Evolutionary conservation across 2,329 filamentous ascomycete species (phyloP), one percentile per base, ranked within the genome.

Genomic region (Didymellaceae sp.): DNA sequence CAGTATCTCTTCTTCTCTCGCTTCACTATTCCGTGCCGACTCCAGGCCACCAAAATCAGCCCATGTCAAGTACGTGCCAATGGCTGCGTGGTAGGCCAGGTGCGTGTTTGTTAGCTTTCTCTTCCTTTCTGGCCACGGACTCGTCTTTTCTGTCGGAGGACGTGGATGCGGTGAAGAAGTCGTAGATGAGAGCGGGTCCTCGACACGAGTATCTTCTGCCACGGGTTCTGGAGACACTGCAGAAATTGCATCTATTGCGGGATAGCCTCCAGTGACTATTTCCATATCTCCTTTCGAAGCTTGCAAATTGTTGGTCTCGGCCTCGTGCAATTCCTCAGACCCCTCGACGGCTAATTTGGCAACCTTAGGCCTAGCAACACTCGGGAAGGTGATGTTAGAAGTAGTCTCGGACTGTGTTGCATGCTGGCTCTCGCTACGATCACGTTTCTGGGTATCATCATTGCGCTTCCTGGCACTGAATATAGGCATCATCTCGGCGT

Each of bases 401-500:
- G 38, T 25, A 26, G 22, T 46, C 20, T 46, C 48, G 11, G 38
- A 52, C 9, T 62, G 57, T 13, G 57, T 59, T 9, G 59, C 50
- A 31, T 37, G 37, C 35, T 58, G 61, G 9, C 39, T 63, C 20
- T 58, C 48, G n/a, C 42, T 42, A 9, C 38, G 35, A 8, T 38
- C 26, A 9, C 54, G 51, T 32, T 64, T 61, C 9, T 37, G 20
- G 11, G 38, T 43, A 9, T 46, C 28, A 21, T 59, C 45, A n/a
- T 48, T 18, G n/a, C 53, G 46, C 7, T 54, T 7, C 22, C 52
- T 58, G 2, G 40, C 21, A 34, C 62, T 57, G 26, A 64, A 65
- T n/a, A 71, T 48, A 11, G 68, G 63, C 45, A 78, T 73, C 81
- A 91, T 87, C 45, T 82, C 62, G 5, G 66, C 32, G 57, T 96